Evolutionary conservation across 179 eudicot species (phyloP).

Genomic region (Nepenthes alata): DNA sequence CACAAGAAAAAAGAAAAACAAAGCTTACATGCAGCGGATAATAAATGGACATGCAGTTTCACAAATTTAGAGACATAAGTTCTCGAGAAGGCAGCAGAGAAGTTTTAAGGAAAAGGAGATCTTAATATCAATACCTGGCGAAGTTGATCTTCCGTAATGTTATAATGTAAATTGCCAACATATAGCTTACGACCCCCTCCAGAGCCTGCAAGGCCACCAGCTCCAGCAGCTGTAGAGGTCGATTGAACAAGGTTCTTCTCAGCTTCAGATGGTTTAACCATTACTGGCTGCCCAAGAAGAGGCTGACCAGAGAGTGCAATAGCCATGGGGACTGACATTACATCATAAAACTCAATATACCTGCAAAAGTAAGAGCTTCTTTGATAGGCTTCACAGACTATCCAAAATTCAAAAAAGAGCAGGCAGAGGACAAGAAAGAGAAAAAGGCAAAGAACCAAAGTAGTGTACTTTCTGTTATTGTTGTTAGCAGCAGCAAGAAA

Average conservation of each 20-base stretch:
- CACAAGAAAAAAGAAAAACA: no score
- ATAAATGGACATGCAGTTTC: no score
- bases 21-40: no score
- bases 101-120: no score
- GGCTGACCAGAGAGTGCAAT: slow-evolving; percentile 87
- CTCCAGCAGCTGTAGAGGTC: slow-evolving; percentile 48
- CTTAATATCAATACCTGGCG: slow-evolving; percentile 35
- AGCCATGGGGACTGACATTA: slow-evolving; percentile 96
- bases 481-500: no score
- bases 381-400: not conserved
- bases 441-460: no score
- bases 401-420: not conserved
- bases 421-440: no score
- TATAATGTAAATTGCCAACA: slow-evolving; percentile 74
- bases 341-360: slow-evolving; percentile 85
- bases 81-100: no score
- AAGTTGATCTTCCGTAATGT: slow-evolving; percentile 77
- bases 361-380: slow-evolving; percentile 24
- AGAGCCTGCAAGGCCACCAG: slow-evolving; percentile 44
- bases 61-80: no score
- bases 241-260: slow-evolving; percentile 89
- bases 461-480: no score
- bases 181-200: slow-evolving; percentile 75
- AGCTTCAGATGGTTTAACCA: slow-evolving; percentile 96
- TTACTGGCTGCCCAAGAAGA: slow-evolving; percentile 79